Percentiles rank a stretch among this genome's conserved stretches.
Evolutionary conservation across 768 basidiomycete genomes (phyloP).

Genomic region (Lactarius quietus): DNA sequence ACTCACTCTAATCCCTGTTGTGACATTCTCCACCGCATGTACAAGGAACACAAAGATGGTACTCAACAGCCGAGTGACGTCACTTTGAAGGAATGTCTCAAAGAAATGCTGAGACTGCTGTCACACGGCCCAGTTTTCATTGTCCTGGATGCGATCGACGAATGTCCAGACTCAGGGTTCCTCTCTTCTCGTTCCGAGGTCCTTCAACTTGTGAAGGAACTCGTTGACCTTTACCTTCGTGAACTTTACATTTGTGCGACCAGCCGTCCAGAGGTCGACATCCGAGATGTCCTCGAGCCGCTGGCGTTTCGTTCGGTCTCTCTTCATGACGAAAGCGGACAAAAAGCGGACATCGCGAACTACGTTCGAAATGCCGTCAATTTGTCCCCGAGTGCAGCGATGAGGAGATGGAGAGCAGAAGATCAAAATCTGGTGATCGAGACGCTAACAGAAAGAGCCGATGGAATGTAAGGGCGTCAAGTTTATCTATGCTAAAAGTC

Average conservation of each 20-base stretch:
- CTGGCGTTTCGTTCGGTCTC: not conserved
- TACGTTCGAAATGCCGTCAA: not conserved
- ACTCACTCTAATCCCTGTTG: not conserved
- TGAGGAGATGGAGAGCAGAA: not conserved
- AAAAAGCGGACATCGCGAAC: not conserved
- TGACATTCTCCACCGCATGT: not conserved
- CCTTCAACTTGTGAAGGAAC: not conserved
- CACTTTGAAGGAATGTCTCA: not conserved
- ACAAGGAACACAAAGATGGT: not conserved
- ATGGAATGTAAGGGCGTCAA: not conserved
- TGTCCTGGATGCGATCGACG: not conserved
- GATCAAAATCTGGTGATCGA: not conserved
- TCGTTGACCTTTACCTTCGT: not conserved
- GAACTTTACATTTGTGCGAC: not conserved
- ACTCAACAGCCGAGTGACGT: not conserved
- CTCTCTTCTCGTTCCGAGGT: not conserved
- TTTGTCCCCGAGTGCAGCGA: not conserved
- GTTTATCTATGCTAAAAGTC: not conserved
- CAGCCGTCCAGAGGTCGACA: not conserved
- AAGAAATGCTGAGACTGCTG: not conserved
- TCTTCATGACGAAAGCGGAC: not conserved
- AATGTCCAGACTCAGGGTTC: not conserved
- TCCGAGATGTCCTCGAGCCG: not conserved
- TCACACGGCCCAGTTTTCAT: not conserved
- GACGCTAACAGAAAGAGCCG: not conserved